phyloP scores from a whole-genome alignment of 345 rosid species.

The Erodium maritimum region DNA sequence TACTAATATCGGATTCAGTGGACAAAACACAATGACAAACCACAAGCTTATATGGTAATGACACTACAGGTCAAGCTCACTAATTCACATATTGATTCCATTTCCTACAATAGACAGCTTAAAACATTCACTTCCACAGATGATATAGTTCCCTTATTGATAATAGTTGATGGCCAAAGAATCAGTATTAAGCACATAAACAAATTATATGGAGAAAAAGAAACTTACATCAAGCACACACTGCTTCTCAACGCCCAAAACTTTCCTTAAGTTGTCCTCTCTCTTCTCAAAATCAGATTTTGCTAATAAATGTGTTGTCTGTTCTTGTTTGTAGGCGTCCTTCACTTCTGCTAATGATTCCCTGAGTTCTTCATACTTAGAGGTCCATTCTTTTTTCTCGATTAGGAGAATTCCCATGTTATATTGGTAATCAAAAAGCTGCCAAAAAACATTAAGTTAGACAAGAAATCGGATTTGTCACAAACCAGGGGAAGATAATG shows the following conservation, averaged over 20 bases:
- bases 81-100: too few relatives aligned
- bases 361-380: constrained; percentile 54
- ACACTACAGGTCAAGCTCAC: too few relatives aligned
- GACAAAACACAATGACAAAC: not conserved
- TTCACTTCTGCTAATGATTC: constrained; percentile 42
- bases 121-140: not conserved
- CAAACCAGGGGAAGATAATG: not conserved
- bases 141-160: not conserved
- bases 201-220: not conserved
- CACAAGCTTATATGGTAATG: not conserved
- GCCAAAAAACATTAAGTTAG: constrained; percentile 11
- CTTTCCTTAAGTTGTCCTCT: constrained; percentile 76
- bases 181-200: not conserved
- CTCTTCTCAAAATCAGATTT: constrained; percentile 65
- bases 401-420: constrained; percentile 89
- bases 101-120: not conserved
- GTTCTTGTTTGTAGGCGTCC: constrained; percentile 61
- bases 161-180: not conserved
- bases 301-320: constrained; percentile 58
- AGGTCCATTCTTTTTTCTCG: constrained; percentile 81
- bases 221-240: constrained; percentile 77
- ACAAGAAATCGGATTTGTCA: not conserved
- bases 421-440: constrained; percentile 92
- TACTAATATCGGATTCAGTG: not conserved
- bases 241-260: constrained; percentile 85